These are phyloP conservation scores for Termitomyces eurrhizus DNA, from an alignment of 768 basidiomycete species.

Conservation along the genomic window DNA sequence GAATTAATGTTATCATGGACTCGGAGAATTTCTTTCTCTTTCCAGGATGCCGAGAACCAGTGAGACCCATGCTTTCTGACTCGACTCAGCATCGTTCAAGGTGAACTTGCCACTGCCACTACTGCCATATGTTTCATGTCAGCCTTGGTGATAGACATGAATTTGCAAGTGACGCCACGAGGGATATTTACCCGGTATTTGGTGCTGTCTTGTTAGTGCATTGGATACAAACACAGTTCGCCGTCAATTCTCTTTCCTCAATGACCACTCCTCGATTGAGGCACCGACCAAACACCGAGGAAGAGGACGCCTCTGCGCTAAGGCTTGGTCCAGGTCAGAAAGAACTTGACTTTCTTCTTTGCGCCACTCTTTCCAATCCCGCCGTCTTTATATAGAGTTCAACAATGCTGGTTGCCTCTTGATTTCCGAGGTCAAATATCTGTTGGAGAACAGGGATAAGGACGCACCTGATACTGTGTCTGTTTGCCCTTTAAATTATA, in stretches of 20 bases:
- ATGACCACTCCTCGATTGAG: conserved; percentile 64
- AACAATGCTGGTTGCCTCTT: conserved; percentile 88
- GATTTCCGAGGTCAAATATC: conserved; percentile 89
- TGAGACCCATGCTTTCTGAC: too few relatives aligned
- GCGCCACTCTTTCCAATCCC: neutral
- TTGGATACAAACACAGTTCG: neutral
- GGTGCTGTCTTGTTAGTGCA: neutral
- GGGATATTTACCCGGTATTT: neutral
- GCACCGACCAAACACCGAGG: conserved; percentile 64
- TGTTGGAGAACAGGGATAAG: conserved; percentile 84
- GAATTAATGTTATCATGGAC: too few relatives aligned
- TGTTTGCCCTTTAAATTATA: conserved; percentile 23
- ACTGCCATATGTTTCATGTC: too few relatives aligned
- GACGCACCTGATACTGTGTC: conserved; percentile 86
- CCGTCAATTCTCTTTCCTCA: neutral
- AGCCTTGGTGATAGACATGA: too few relatives aligned
- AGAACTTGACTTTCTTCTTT: neutral
- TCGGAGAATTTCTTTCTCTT: too few relatives aligned
- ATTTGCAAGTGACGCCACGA: too few relatives aligned
- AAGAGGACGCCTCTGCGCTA: conserved; percentile 82
- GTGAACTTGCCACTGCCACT: too few relatives aligned
- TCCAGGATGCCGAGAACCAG: too few relatives aligned
- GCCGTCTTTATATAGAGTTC: conserved; percentile 53
- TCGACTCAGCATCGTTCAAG: too few relatives aligned
- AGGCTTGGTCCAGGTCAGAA: conserved; percentile 71